Conservation (phyloP, 2,329 filamentous ascomycete species). For the Trichophyton verrucosum region DNA sequence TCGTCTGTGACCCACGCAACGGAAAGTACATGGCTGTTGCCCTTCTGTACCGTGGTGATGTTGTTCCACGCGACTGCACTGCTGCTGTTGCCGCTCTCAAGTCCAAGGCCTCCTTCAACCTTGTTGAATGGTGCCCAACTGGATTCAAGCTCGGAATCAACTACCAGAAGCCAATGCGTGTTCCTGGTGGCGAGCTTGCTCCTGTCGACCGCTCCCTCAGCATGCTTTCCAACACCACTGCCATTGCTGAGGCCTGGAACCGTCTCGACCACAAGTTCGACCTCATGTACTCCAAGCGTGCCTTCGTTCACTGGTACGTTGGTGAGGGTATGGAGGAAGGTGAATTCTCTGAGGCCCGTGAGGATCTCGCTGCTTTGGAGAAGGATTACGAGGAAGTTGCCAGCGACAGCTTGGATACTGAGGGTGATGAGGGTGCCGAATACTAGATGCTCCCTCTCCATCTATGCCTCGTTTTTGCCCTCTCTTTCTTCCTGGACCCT, state of each 20-base stretch:
- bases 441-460: constrained; percentile 19
- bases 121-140: constrained; percentile 99
- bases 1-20: constrained; percentile 96
- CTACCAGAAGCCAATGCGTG: constrained; percentile 94
- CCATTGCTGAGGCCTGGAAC: constrained; percentile 96
- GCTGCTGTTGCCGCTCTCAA: constrained; percentile 87
- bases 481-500: constrained; percentile 3
- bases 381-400: constrained; percentile 97
- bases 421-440: constrained; percentile 40
- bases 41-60: constrained; percentile 94
- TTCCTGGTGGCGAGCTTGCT: constrained; percentile 92
- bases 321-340: constrained; percentile 99
- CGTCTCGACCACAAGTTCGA: constrained; percentile 97
- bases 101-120: constrained; percentile 98
- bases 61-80: constrained; percentile 93
- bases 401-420: constrained; percentile 53
- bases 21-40: constrained; percentile 99
- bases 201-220: constrained; percentile 97
- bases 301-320: constrained; percentile 99
- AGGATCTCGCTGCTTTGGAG: constrained; percentile 95
- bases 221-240: constrained; percentile 91
- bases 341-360: constrained; percentile 97
- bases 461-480: not conserved
- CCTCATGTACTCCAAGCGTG: constrained; percentile 99
- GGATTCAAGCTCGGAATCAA: constrained; percentile 99